Evolutionary conservation across 352 stramenopile species (phyloP), one percentile per base, ranked within the genome.

Genomic region (Globisporangium paroecandrum): DNA sequence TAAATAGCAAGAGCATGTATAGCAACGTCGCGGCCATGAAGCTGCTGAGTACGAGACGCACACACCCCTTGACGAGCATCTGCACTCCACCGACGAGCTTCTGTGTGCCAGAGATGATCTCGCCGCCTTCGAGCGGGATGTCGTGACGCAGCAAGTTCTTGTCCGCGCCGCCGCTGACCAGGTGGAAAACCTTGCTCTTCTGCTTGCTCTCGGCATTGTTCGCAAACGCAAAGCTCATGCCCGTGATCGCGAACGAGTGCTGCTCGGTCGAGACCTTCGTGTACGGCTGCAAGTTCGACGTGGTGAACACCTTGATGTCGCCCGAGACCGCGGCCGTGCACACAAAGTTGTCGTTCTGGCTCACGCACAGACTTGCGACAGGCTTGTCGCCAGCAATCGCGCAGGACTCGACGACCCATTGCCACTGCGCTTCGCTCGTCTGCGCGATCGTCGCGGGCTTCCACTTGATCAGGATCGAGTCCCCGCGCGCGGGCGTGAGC

Each of bases 401-500:
- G 2, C 68, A 72, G 22, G 69, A 47, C 20, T 82, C 83, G 9
- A 95, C 74, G 5, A 80, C 73, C 87, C 87, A 95, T 8, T 64
- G 62, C 87, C 87, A 95, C 38, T 89, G 76, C n/a, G 83, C 73
- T 27, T 87, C 75, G n/a, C 79, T 83, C 20, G 79, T 78, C 70
- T 95, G 87, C 3, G 78, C 75, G 47, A 86, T 83, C 13, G 87
- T 93, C 38, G 75, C 74, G 0, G 87, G 87, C 36, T 81, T 81
- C 87, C 87, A 95, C 67, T 93, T 93, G 66, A 95, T 77, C 54
- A 95, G 68, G 66, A 94, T 79, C 9, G 87, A 90, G 64, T 93
- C 86, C 5, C 87, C 87, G 34, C 87, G 81, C 0, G 87, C 82
- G 0, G 81, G 84, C 0, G 85, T 94, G 27, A 95, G 70, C 58